Evolutionary conservation across 371 early-diverging fungal species (phyloP).

Genomic region (Mortierella sp.): DNA sequence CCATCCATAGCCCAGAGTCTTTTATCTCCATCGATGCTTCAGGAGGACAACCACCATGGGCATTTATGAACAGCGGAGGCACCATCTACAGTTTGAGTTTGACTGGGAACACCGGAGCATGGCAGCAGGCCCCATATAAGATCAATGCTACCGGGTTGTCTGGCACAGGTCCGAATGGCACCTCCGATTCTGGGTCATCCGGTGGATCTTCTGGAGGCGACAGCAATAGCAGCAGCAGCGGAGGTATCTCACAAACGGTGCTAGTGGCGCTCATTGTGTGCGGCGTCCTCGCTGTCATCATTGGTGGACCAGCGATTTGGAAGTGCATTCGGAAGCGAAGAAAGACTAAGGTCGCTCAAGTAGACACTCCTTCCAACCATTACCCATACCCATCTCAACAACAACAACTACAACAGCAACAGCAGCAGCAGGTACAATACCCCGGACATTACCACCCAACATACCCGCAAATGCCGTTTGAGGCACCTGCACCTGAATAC

Average conservation of each 20-base stretch:
- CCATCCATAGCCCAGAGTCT: neutral
- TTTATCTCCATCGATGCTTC: constrained; percentile 9
- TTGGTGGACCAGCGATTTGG: too few relatives aligned
- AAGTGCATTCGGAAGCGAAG: too few relatives aligned
- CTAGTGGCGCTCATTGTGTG: constrained; percentile 4
- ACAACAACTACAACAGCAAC: neutral
- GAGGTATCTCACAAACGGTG: neutral
- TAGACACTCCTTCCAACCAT: too few relatives aligned
- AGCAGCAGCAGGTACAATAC: neutral
- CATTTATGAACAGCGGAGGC: constrained; percentile 7
- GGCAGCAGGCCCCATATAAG: constrained; percentile 9
- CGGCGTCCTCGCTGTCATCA: too few relatives aligned
- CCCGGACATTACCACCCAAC: too few relatives aligned
- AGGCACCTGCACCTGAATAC: too few relatives aligned
- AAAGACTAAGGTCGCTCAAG: too few relatives aligned
- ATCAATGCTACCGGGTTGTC: neutral
- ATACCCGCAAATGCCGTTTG: too few relatives aligned
- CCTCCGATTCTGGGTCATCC: neutral
- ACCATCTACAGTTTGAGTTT: constrained; percentile 1
- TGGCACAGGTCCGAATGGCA: too few relatives aligned
- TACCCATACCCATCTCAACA: neutral
- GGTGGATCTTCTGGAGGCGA: neutral
- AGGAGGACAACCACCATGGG: constrained; percentile 15
- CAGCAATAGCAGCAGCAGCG: neutral
- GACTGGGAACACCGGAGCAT: constrained; percentile 7